phyloP scores from a whole-genome alignment of 2,329 filamentous ascomycete species.

The Coniochaeta ligniaria region DNA sequence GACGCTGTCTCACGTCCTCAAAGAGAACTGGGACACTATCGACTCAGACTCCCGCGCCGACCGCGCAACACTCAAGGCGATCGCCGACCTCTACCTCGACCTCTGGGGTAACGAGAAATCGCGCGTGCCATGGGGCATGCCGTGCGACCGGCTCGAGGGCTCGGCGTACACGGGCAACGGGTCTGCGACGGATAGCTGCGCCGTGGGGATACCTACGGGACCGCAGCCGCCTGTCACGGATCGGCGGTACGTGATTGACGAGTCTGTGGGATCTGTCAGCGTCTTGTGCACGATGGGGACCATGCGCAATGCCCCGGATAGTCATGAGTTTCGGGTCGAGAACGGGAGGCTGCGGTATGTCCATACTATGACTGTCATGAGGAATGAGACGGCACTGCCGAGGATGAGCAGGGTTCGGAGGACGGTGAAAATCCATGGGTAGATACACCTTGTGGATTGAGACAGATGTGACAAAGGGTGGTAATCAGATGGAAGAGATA shows the following conservation, averaged over 20 bases:
- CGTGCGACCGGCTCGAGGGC: slow-evolving; percentile 22
- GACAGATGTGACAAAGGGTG: not conserved
- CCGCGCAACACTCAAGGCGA: slow-evolving; percentile 17
- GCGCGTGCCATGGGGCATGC: slow-evolving; percentile 25
- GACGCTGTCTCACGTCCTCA: slow-evolving; percentile 19
- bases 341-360: slow-evolving; percentile 8
- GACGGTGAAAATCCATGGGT: not conserved
- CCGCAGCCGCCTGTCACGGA: slow-evolving; percentile 2
- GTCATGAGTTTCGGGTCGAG: slow-evolving; percentile 10
- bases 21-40: slow-evolving; percentile 22
- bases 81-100: slow-evolving; percentile 25
- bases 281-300: slow-evolving; percentile 5
- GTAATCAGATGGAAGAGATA: not conserved
- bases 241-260: slow-evolving; percentile 10
- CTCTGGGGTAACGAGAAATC: slow-evolving; percentile 22
- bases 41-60: slow-evolving; percentile 13
- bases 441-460: not conserved
- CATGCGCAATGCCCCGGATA: slow-evolving; percentile 6
- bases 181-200: slow-evolving; percentile 17
- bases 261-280: slow-evolving; percentile 6
- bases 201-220: slow-evolving; percentile 22
- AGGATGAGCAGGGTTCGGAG: not conserved
- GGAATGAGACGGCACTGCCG: not conserved
- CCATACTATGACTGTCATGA: slow-evolving; percentile 9
- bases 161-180: slow-evolving; percentile 22